phyloP scores from a whole-genome alignment of 352 stramenopile species.

The Phytophthora melonis region DNA sequence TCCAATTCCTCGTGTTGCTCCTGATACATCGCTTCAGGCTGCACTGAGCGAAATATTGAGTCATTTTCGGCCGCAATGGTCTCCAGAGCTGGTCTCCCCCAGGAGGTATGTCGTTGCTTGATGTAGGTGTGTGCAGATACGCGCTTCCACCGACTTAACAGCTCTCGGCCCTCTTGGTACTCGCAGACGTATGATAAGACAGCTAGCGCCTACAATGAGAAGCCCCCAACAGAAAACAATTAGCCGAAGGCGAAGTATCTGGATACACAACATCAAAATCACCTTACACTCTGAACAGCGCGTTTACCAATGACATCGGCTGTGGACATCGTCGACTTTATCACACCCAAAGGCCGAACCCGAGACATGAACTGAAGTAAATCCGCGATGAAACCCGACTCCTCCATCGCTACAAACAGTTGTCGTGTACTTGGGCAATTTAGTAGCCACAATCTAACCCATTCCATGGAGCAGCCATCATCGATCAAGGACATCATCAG shows the following conservation, averaged over 20 bases:
- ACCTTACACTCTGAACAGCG: conserved; percentile 42
- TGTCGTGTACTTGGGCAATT: conserved; percentile 48
- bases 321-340: conserved; percentile 8
- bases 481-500: conserved; percentile 48
- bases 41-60: conserved; percentile 36
- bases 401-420: conserved; percentile 45
- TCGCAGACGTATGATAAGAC: conserved; percentile 46
- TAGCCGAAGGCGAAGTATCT: background rate
- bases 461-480: conserved; percentile 32
- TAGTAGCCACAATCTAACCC: conserved; percentile 61
- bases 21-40: background rate
- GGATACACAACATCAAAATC: background rate
- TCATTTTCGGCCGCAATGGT: conserved; percentile 40
- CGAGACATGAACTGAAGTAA: conserved; percentile 55
- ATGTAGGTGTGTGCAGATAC: conserved; percentile 38
- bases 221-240: background rate
- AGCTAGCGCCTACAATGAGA: conserved; percentile 30
- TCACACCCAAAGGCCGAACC: conserved; percentile 38
- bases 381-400: conserved; percentile 48
- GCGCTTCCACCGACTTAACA: conserved; percentile 40
- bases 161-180: conserved; percentile 34
- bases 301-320: conserved; percentile 30
- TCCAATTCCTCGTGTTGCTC: conserved; percentile 17
- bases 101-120: conserved; percentile 26
- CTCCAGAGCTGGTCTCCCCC: conserved; percentile 27